Evolutionary conservation across 495 filamentous ascomycete species (phyloP).

Genomic region (Hypoxylon fuscum): DNA sequence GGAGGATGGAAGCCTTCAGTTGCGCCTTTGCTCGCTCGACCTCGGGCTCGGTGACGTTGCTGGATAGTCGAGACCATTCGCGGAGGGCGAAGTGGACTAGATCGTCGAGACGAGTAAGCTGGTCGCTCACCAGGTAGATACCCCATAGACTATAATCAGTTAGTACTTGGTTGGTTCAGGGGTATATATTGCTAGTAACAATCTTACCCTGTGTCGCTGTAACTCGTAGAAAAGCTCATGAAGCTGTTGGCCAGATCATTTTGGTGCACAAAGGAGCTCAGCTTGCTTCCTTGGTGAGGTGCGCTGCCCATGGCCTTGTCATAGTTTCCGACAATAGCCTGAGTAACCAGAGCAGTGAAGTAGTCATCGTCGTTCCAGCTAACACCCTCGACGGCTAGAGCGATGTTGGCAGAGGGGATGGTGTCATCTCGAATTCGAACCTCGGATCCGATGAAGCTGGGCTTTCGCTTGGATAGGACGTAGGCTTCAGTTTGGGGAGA

Average conservation of each 20-base stretch:
- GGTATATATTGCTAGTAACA: not conserved
- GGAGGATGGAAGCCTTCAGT: conserved; percentile 96
- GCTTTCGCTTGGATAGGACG: conserved; percentile 80
- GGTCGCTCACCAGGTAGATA: conserved; percentile 96
- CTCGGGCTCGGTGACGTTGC: conserved; percentile 86
- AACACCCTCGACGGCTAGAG: conserved; percentile 98
- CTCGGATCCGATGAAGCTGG: conserved; percentile 96
- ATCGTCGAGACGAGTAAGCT: conserved; percentile 87
- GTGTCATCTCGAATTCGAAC: conserved; percentile 95
- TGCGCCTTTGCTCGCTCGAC: conserved; percentile 98
- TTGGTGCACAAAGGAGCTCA: conserved; percentile 91
- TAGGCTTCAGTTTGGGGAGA: conserved; percentile 76
- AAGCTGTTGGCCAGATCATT: conserved; percentile 97
- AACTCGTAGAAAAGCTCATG: conserved; percentile 99
- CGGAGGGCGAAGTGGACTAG: conserved; percentile 97
- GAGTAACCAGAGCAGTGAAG: conserved; percentile 96
- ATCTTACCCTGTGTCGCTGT: conserved; percentile 95
- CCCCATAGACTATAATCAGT: conserved; percentile 82
- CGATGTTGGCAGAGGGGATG: conserved; percentile 94
- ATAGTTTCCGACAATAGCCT: conserved; percentile 99
- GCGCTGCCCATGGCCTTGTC: conserved; percentile 98
- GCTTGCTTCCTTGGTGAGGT: conserved; percentile 95
- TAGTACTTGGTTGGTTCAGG: too few relatives aligned
- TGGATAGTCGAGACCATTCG: conserved; percentile 93
- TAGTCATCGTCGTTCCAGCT: conserved; percentile 99